Conservation (phyloP, 257 asterid species). For the Jasminum sambac region DNA sequence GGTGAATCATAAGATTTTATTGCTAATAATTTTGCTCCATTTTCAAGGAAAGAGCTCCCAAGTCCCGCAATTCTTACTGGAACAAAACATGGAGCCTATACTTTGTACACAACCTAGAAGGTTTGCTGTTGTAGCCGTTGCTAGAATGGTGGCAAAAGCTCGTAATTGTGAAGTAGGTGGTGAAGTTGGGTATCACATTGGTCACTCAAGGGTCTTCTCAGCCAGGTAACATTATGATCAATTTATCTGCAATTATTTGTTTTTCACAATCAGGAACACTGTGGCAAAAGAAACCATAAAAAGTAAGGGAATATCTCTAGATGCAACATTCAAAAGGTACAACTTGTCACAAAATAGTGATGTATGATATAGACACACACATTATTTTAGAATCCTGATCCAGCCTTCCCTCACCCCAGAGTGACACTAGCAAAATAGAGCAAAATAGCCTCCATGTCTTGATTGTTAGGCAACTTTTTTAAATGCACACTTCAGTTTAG, state of each 20-base stretch:
- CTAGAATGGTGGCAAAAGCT: conserved; percentile 86
- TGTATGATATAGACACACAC: background rate
- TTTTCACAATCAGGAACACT: too few species aligned
- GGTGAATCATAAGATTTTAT: conserved; percentile 16
- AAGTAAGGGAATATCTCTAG: background rate
- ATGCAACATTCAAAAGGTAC: background rate
- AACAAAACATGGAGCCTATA: conserved; percentile 74
- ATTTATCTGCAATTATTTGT: conserved; percentile 16
- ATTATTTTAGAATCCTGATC: too few species aligned
- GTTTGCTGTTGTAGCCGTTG: conserved; percentile 98
- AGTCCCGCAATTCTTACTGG: conserved; percentile 87
- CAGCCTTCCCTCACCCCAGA: too few species aligned
- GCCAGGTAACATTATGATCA: conserved; percentile 50
- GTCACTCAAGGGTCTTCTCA: conserved; percentile 85
- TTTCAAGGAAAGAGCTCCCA: conserved; percentile 92
- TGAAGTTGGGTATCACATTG: conserved; percentile 96
- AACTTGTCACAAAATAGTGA: background rate
- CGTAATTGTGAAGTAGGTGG: conserved; percentile 88
- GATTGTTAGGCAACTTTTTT: background rate
- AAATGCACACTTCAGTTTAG: background rate
- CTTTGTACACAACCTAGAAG: conserved; percentile 97
- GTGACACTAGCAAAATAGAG: too few species aligned
- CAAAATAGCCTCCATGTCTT: too few species aligned
- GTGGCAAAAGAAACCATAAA: too few species aligned
- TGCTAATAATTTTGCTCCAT: conserved; percentile 22